Base-by-base conservation (phyloP, 202 grass and related monocot genomes). In the Setaria italica region DNA sequence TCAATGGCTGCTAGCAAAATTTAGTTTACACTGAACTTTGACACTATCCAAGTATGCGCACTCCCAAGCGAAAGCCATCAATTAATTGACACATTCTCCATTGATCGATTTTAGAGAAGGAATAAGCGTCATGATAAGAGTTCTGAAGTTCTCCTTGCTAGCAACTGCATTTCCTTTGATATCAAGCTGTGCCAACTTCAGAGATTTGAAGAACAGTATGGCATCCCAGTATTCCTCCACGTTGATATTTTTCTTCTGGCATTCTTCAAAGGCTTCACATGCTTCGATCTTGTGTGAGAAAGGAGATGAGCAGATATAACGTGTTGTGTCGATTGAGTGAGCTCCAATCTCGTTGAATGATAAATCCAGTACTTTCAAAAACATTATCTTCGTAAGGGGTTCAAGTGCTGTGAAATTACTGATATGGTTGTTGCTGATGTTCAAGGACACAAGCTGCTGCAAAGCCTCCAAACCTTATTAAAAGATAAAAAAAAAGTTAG, bases 361-460 rank as follows among this genome's bases (percentile, higher is more conserved):
- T 73, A 99, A 64, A 88, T 99, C 90, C 19, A 99, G 70, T 25
- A 80, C 93, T 90, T 89, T 94, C 76, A 99, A 79, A 69, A 77
- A 94, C 53, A 76, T 55, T 21, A 96, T 85, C 80, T 77, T 83
- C 21, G 88, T 94, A 25, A 99, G 78, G 35, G 91, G 86, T 79
- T 99, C 88, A 34, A 99, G 88, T 72, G 96, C 80, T 32, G 91
- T 92, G 70, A 99, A 99, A 82, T 85, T 85, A 73, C 55, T 81
- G 78, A 99, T 88, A 54, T 91, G 79, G 82, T 99, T 99, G 77
- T 96, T 84, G 70, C 88, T 76, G 78, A 96, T 50, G 72, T 96
- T 99, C 89, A 98, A 77, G 85, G 86, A 93, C 45, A 86, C 87
- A 74, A 99, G 91, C 63, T 90, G 93, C 77, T 98, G 95, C 81